Evolutionary conservation across 2,329 filamentous ascomycete species (phyloP).

Genomic region (Nannizziopsis barbatae): DNA sequence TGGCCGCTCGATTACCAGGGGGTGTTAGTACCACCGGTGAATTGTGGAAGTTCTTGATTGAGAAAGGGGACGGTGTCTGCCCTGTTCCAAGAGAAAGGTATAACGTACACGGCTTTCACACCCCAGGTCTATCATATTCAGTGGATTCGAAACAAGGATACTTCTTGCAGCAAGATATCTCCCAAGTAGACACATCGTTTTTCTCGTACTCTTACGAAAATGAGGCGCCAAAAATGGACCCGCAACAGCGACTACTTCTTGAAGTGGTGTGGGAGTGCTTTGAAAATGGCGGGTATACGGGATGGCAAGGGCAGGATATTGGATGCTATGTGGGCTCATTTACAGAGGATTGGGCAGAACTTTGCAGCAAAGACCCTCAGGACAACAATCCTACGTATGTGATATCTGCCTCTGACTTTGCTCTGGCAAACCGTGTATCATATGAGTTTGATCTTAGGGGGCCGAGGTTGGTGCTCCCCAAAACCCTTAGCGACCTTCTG

Average conservation of each 20-base stretch:
- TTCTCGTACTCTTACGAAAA: constrained; percentile 24
- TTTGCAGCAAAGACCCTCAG: constrained; percentile 13
- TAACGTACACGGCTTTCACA: constrained; percentile 12
- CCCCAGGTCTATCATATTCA: neutral
- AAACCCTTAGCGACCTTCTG: neutral
- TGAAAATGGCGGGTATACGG: constrained; percentile 19
- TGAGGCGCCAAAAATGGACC: constrained; percentile 24
- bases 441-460: constrained; percentile 20
- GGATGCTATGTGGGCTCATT: constrained; percentile 25
- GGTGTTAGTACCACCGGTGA: neutral
- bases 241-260: constrained; percentile 26
- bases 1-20: constrained; percentile 10
- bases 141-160: constrained; percentile 16
- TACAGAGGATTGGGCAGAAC: constrained; percentile 19
- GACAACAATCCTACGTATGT: constrained; percentile 2
- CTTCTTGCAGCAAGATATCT: constrained; percentile 24
- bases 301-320: constrained; percentile 22
- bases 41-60: constrained; percentile 12
- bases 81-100: constrained; percentile 14
- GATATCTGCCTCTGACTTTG: constrained; percentile 10
- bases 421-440: constrained; percentile 16
- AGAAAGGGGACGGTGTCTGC: constrained; percentile 10
- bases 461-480: constrained; percentile 15
- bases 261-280: constrained; percentile 28
- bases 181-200: constrained; percentile 24